Conservation (phyloP, 192 early-diverging fungal genomes). For the Rhizophagus prolifer region DNA sequence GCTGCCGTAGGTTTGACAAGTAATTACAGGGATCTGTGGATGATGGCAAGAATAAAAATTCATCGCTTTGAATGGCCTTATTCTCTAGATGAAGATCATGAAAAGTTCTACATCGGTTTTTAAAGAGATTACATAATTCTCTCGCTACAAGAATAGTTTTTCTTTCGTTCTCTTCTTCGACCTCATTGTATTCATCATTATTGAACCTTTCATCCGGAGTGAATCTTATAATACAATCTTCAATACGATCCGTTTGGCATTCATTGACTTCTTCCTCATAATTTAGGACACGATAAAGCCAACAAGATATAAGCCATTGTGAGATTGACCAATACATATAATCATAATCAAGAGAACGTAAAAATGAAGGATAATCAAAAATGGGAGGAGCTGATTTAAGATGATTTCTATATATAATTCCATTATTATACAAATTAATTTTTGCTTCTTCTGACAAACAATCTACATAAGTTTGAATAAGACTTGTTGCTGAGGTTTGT, state of each 20-base stretch:
- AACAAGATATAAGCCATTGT: conserved; percentile 8
- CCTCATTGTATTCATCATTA: not conserved
- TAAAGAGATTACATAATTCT: conserved; percentile 11
- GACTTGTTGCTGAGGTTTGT: not conserved
- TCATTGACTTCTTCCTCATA: not conserved
- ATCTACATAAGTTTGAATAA: conserved; percentile 1
- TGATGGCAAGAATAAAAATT: not conserved
- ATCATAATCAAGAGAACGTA: conserved; percentile 1
- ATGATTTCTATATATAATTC: not conserved
- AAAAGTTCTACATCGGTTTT: not conserved
- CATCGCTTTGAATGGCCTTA: not conserved
- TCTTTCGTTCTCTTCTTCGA: not conserved
- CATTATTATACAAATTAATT: not conserved
- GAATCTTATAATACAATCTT: not conserved
- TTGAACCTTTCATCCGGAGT: not conserved
- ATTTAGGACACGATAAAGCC: conserved; percentile 6
- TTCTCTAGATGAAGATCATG: not conserved
- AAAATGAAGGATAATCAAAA: conserved; percentile 8
- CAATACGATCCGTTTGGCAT: not conserved
- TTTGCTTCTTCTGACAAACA: conserved; percentile 3
- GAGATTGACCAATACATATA: conserved; percentile 3
- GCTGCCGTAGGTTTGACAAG: not conserved
- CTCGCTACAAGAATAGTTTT: not conserved
- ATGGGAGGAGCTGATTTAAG: not conserved
- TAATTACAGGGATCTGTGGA: not conserved